Percentiles rank a stretch among this genome's conserved stretches.
phyloP scores from a whole-genome alignment of 768 basidiomycete species.

The Calocybe gangraenosa region DNA sequence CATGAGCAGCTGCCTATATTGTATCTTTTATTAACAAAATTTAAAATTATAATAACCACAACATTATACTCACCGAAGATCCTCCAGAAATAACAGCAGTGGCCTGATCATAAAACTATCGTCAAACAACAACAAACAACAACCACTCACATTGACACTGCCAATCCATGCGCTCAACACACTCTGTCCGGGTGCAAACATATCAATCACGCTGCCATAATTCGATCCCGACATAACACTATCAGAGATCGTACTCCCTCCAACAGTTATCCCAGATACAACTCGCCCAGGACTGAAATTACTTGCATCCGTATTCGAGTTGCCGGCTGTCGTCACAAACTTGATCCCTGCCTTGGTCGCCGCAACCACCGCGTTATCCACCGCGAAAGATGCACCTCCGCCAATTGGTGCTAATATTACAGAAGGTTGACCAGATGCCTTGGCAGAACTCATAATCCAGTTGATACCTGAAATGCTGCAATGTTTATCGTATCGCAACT shows the following conservation, averaged over 20 bases:
- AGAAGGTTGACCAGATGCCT: conserved; percentile 14
- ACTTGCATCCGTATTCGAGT: conserved; percentile 7
- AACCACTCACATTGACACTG: conserved; percentile 7
- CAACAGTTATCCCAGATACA: conserved; percentile 11
- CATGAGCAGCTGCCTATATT: conserved; percentile 15
- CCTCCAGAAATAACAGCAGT: conserved; percentile 6
- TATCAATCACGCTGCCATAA: conserved; percentile 10
- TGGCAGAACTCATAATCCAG: conserved; percentile 8
- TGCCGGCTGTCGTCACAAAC: conserved; percentile 9
- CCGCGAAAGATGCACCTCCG: conserved; percentile 14
- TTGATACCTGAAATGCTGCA: conserved; percentile 15
- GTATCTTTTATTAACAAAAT: not conserved
- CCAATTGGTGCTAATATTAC: conserved; percentile 19
- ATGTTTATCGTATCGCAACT: too few relatives aligned
- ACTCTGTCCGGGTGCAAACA: conserved; percentile 15
- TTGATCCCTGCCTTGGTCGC: conserved; percentile 10
- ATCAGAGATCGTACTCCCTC: conserved; percentile 10
- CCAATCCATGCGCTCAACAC: conserved; percentile 15
- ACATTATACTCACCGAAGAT: conserved; percentile 1
- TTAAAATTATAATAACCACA: not conserved
- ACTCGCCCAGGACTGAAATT: conserved; percentile 13
- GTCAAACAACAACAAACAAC: not conserved
- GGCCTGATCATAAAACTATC: not conserved
- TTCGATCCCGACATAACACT: conserved; percentile 10
- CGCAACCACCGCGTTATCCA: conserved; percentile 17